Conservation (phyloP, 164 flowering plant species). For the Vitis rupestris region DNA sequence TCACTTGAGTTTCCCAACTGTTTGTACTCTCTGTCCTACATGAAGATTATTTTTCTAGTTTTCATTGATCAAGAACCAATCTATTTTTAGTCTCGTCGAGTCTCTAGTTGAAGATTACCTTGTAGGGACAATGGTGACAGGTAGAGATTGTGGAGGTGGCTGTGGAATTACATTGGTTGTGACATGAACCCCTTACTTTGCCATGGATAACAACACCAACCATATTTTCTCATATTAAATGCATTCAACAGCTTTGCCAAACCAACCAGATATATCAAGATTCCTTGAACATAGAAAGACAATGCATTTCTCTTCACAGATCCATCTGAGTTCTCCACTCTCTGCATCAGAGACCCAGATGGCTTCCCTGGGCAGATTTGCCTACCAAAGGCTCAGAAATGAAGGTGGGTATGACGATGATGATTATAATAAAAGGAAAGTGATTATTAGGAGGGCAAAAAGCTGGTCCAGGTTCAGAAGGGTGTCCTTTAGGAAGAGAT, state of each 20-base stretch:
- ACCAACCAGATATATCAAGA: not conserved
- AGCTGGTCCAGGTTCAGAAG: constrained; percentile 23
- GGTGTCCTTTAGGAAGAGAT: constrained; percentile 25
- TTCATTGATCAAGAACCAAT: no score
- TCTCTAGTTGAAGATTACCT: no score
- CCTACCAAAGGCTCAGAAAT: constrained; percentile 30
- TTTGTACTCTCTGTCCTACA: no score
- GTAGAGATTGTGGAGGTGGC: not conserved
- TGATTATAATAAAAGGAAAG: not conserved
- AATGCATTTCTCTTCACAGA: not conserved
- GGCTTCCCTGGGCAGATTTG: constrained; percentile 8
- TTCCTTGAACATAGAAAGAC: not conserved
- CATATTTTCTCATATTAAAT: constrained; percentile 8
- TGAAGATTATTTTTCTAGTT: no score
- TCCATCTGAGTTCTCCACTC: not conserved
- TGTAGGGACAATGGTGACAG: no score
- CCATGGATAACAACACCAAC: not conserved
- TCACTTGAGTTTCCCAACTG: no score
- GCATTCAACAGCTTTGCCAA: constrained; percentile 17
- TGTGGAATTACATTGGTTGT: no score
- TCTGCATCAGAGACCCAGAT: not conserved
- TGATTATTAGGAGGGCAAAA: constrained; percentile 10
- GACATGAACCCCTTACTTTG: no score
- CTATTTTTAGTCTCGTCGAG: no score
- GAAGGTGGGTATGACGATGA: constrained; percentile 19